phyloP scores from a whole-genome alignment of 2,329 filamentous ascomycete genomes.

The Nothomitra cinnamomea region DNA sequence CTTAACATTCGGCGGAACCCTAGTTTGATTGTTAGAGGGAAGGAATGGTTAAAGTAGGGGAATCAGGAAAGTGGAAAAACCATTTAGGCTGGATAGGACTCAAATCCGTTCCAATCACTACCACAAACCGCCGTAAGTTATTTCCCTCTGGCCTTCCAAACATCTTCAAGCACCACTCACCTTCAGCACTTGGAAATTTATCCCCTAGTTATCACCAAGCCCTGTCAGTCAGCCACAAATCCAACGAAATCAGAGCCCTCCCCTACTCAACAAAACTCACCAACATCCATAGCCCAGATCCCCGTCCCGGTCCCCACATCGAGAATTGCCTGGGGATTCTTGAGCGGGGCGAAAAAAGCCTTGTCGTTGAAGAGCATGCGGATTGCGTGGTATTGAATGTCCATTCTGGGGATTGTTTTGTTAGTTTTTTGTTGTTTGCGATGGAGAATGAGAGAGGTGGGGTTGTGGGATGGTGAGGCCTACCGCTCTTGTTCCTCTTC shows the following conservation, averaged over 20 bases:
- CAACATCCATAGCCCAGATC: conserved; percentile 8
- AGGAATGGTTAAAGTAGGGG: too few relatives aligned
- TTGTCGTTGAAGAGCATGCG: neutral
- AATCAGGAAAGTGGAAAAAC: neutral
- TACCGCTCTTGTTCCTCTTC: conserved; percentile 38
- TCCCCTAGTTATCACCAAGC: neutral
- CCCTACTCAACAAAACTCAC: neutral
- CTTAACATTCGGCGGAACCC: conserved; percentile 2
- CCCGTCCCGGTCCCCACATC: conserved; percentile 7
- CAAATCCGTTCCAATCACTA: conserved; percentile 7
- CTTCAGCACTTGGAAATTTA: neutral
- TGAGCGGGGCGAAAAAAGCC: neutral
- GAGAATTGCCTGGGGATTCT: conserved; percentile 3
- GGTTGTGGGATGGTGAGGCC: too few relatives aligned
- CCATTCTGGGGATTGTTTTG: conserved; percentile 18
- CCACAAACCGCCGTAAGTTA: neutral
- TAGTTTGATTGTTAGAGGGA: neutral
- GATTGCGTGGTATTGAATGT: neutral
- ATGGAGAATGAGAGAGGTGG: too few relatives aligned
- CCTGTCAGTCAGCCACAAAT: neutral
- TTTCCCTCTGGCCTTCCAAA: neutral
- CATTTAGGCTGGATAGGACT: conserved; percentile 7
- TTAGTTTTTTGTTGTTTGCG: neutral
- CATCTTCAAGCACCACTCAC: neutral
- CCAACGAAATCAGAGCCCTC: too few relatives aligned